Conservation (phyloP, 169 alveolate species). For the Plasmodium coatneyi region DNA sequence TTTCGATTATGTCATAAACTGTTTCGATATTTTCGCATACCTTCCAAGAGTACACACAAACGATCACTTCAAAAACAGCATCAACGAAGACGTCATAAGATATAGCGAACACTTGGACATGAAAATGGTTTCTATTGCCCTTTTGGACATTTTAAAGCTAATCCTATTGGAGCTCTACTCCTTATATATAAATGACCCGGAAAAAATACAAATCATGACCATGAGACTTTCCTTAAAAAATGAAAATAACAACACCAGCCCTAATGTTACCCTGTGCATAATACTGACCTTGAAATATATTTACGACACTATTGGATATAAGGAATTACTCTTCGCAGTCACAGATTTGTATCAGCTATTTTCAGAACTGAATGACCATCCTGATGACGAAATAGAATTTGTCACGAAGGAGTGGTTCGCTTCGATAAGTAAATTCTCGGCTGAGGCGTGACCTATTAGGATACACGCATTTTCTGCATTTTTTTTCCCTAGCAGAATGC, state of each 20-base stretch:
- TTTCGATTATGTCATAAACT: constrained; percentile 42
- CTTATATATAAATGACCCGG: constrained; percentile 48
- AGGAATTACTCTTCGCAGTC: constrained; percentile 25
- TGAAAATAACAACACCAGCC: constrained; percentile 34
- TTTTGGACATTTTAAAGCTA: constrained; percentile 43
- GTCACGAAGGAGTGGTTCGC: constrained; percentile 57
- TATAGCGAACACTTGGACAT: constrained; percentile 22
- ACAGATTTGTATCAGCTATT: constrained; percentile 59
- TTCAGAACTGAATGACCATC: constrained; percentile 65
- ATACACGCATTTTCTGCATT: background rate
- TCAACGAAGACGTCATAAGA: constrained; percentile 30
- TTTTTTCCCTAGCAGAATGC: background rate
- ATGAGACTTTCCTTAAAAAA: constrained; percentile 71
- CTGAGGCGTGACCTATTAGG: background rate
- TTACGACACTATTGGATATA: constrained; percentile 67
- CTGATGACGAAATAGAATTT: constrained; percentile 69
- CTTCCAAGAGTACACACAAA: constrained; percentile 53
- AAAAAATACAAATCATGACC: constrained; percentile 68
- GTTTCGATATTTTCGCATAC: constrained; percentile 30
- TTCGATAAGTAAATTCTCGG: constrained; percentile 23
- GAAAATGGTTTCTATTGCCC: background rate
- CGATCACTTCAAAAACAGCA: constrained; percentile 7
- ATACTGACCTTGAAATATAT: constrained; percentile 53
- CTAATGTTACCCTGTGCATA: constrained; percentile 29
- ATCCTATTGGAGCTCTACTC: constrained; percentile 24